These are phyloP conservation scores for Melastoma candidum DNA, from an alignment of 441 rosid genomes.

Conservation along the genomic window DNA sequence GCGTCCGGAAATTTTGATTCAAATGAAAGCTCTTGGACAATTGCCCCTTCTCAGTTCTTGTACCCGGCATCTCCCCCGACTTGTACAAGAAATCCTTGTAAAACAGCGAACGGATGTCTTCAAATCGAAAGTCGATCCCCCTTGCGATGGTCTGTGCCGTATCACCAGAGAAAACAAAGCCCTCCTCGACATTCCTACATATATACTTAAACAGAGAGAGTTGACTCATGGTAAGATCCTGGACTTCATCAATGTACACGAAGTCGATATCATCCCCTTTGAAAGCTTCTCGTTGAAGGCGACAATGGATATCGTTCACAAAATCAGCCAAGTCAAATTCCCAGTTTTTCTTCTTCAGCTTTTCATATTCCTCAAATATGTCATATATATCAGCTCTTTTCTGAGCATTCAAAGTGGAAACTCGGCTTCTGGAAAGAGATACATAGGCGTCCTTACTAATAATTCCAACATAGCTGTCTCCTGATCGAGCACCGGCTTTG, in stretches of 20 bases:
- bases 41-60: conserved; percentile 26
- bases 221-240: conserved; percentile 56
- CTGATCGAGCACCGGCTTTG: conserved; percentile 38
- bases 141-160: conserved; percentile 39
- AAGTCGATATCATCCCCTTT: conserved; percentile 29
- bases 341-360: conserved; percentile 29
- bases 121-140: conserved; percentile 27
- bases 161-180: conserved; percentile 48
- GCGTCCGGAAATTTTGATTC: conserved; percentile 53
- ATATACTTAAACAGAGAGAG: conserved; percentile 38
- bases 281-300: conserved; percentile 21
- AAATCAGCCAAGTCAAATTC: conserved; percentile 51
- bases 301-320: conserved; percentile 39
- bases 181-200: conserved; percentile 31
- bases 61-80: conserved; percentile 12
- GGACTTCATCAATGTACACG: conserved; percentile 56
- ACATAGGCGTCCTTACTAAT: conserved; percentile 28
- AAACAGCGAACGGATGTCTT: conserved; percentile 25
- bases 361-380: conserved; percentile 35
- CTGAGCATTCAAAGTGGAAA: conserved; percentile 23
- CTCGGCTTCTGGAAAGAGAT: conserved; percentile 22
- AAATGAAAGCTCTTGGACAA: conserved; percentile 30
- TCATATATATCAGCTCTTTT: conserved; percentile 29
- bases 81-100: conserved; percentile 29
- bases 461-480: conserved; percentile 19